Percentiles rank a stretch among this genome's conserved stretches.
Evolutionary conservation across 2,329 filamentous ascomycete genomes (phyloP).

Genomic region (Juglanconis juglandina): DNA sequence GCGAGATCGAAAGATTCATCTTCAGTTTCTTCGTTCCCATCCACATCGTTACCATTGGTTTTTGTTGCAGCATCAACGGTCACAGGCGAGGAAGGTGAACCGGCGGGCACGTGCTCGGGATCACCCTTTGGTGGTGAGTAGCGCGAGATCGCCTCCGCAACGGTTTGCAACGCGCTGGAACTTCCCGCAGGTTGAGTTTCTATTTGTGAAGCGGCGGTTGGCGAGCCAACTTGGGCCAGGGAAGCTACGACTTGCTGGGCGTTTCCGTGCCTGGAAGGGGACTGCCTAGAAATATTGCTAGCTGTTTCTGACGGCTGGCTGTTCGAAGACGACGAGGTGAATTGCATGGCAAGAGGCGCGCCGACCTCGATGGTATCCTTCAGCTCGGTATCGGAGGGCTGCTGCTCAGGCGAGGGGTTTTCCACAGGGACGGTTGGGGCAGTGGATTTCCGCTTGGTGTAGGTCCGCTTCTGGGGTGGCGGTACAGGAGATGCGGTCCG

Average conservation of each 20-base stretch:
- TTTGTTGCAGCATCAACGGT: not conserved
- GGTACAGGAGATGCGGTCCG: constrained; percentile 31
- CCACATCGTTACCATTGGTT: not conserved
- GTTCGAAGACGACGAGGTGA: constrained; percentile 9
- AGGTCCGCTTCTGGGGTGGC: constrained; percentile 33
- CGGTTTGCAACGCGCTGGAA: not conserved
- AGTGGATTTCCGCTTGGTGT: constrained; percentile 36
- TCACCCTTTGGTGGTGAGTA: not conserved
- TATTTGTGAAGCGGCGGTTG: not conserved
- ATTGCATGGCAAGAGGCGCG: constrained; percentile 24
- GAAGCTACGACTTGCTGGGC: not conserved
- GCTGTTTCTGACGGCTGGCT: constrained; percentile 17
- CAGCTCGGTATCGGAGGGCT: constrained; percentile 41
- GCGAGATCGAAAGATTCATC: not conserved
- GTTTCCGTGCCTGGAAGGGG: not conserved
- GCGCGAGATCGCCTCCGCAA: not conserved
- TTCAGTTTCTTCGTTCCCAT: not conserved
- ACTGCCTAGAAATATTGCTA: constrained; percentile 13
- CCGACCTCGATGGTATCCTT: constrained; percentile 58
- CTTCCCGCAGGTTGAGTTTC: not conserved
- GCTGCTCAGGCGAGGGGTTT: constrained; percentile 32
- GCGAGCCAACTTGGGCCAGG: constrained; percentile 2
- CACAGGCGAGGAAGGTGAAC: not conserved
- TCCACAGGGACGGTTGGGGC: not conserved
- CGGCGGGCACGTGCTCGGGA: not conserved